Conservation (phyloP, 2,329 filamentous ascomycete genomes). For the Calycina marina region DNA sequence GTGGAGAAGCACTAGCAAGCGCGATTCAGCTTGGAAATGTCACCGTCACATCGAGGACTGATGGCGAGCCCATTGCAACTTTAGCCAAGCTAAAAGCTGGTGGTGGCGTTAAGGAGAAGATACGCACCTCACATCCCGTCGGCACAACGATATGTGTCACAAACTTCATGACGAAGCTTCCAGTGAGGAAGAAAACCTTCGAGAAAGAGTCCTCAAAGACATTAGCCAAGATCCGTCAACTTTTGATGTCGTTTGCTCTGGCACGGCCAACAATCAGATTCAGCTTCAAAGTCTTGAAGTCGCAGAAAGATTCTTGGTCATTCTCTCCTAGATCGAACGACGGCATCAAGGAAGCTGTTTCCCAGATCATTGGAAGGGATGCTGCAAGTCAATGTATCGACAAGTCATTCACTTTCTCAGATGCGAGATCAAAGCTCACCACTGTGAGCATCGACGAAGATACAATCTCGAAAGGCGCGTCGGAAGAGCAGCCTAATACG, state of each 20-base stretch:
- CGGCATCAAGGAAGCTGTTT: slow-evolving; percentile 39
- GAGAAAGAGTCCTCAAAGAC: slow-evolving; percentile 42
- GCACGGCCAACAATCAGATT: slow-evolving; percentile 49
- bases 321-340: slow-evolving; percentile 42
- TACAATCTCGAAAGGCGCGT: background rate
- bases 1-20: slow-evolving; percentile 59
- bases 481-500: background rate
- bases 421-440: slow-evolving; percentile 5
- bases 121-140: slow-evolving; percentile 35
- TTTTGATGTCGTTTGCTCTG: slow-evolving; percentile 51
- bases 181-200: slow-evolving; percentile 45
- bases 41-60: slow-evolving; percentile 46
- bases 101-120: slow-evolving; percentile 25
- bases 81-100: slow-evolving; percentile 29
- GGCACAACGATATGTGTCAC: slow-evolving; percentile 53
- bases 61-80: slow-evolving; percentile 43
- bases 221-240: slow-evolving; percentile 39
- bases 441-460: background rate
- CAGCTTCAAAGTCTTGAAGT: slow-evolving; percentile 41
- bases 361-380: slow-evolving; percentile 46
- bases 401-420: slow-evolving; percentile 10
- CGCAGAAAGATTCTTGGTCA: slow-evolving; percentile 37
- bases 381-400: slow-evolving; percentile 40
- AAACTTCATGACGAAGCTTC: slow-evolving; percentile 43
- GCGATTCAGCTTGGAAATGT: slow-evolving; percentile 45